A percentile compares a stretch with the other conserved stretches of the same genome.
Evolutionary conservation across 23 red algal species (phyloP).

Genomic region (Gracilariopsis chorda): DNA sequence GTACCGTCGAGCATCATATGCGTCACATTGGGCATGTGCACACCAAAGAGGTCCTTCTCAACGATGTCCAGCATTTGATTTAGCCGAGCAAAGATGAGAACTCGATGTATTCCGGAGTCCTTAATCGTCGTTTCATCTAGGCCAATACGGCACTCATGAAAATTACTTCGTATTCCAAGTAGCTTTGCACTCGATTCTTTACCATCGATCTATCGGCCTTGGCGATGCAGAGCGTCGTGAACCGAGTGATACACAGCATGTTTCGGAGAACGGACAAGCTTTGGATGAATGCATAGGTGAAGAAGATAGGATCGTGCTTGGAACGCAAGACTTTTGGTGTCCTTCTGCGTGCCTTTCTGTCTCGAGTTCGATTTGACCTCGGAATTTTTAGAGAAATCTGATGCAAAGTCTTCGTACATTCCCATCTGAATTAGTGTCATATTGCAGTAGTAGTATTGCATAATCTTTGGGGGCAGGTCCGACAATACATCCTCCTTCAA

Average conservation of each 20-base stretch:
- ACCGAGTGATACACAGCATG: background rate
- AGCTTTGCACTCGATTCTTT: slow-evolving; percentile 9
- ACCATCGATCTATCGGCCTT: background rate
- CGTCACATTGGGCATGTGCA: slow-evolving; percentile 38
- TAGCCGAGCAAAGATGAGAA: too few species aligned
- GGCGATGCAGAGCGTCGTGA: too few species aligned
- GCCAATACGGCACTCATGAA: slow-evolving; percentile 52
- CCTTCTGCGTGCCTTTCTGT: background rate
- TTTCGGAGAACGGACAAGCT: too few species aligned
- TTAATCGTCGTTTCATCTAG: too few species aligned
- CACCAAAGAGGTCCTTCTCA: too few species aligned
- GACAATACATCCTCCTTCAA: slow-evolving; percentile 17
- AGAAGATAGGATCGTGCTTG: slow-evolving; percentile 48
- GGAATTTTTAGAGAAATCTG: background rate
- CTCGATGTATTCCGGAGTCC: too few species aligned
- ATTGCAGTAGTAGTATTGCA: too few species aligned
- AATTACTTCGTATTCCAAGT: slow-evolving; percentile 28
- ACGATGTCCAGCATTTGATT: too few species aligned
- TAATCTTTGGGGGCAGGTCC: too few species aligned
- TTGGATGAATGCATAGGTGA: slow-evolving; percentile 62
- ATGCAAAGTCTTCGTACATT: slow-evolving; percentile 68
- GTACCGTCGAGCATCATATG: slow-evolving; percentile 59
- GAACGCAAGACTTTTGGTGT: background rate
- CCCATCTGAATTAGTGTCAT: slow-evolving; percentile 55
- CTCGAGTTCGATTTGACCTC: background rate